phyloP scores from a whole-genome alignment of 1,139 yeast species.

The Candida frijolesensis region DNA sequence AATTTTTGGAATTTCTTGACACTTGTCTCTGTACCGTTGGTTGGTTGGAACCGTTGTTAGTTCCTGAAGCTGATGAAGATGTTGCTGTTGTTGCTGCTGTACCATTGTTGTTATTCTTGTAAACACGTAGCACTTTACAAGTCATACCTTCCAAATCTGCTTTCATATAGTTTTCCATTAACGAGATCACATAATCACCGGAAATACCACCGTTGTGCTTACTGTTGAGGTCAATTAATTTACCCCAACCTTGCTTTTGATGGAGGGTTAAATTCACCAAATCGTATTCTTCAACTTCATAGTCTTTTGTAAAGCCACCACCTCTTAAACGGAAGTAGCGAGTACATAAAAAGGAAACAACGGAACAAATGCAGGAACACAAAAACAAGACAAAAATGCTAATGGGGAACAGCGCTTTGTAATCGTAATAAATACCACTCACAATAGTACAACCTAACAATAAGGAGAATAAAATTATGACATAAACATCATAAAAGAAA shows the following conservation, averaged over 20 bases:
- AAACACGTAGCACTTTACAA: conserved; percentile 41
- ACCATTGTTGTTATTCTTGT: conserved; percentile 11
- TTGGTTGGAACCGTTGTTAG: not conserved
- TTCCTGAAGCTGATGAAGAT: not conserved
- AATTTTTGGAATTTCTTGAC: conserved; percentile 17
- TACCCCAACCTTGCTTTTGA: conserved; percentile 39
- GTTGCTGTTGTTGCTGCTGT: not conserved
- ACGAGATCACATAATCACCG: conserved; percentile 37
- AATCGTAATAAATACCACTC: conserved; percentile 3
- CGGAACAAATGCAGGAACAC: conserved; percentile 3
- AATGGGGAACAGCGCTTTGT: conserved; percentile 5
- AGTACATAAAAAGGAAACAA: conserved; percentile 17
- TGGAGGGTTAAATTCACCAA: conserved; percentile 25
- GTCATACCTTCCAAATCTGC: conserved; percentile 32
- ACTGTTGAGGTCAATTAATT: conserved; percentile 35
- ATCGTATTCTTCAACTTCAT: conserved; percentile 37
- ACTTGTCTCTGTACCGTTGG: not conserved
- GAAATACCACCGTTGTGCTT: conserved; percentile 36
- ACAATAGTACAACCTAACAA: conserved; percentile 9
- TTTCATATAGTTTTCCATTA: conserved; percentile 38
- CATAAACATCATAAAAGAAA: conserved; percentile 15
- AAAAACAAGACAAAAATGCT: conserved; percentile 15
- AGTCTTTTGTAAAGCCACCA: conserved; percentile 16
- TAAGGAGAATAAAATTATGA: conserved; percentile 3
- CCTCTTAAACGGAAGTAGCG: conserved; percentile 16